phyloP scores from a whole-genome alignment of 108 stramenopile species.

The Nannochloropsis salina region DNA sequence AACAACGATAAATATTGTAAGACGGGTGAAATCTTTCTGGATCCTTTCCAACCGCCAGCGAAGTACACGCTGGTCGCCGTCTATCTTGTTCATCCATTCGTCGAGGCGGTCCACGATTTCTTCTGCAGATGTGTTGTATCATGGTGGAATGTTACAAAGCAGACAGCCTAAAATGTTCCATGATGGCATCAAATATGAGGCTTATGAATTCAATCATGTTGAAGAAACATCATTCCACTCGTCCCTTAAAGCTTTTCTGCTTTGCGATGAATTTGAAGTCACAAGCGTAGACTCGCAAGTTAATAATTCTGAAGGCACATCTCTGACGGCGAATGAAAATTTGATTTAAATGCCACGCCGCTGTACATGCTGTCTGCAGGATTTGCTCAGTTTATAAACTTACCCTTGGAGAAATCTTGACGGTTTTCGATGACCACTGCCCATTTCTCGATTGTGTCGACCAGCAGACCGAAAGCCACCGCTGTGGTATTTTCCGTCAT shows the following conservation, averaged over 20 bases:
- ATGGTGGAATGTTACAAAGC: too few relatives aligned
- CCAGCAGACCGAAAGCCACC: constrained; percentile 7
- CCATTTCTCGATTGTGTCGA: not conserved
- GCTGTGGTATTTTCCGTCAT: not conserved
- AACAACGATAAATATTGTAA: not conserved
- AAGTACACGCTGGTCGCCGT: not conserved
- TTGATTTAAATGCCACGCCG: too few relatives aligned
- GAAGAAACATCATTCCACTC: too few relatives aligned
- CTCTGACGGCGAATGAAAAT: too few relatives aligned
- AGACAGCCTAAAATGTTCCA: too few relatives aligned
- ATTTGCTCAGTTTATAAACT: not conserved
- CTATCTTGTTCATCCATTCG: not conserved
- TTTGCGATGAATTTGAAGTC: too few relatives aligned
- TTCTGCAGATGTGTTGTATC: not conserved
- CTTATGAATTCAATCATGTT: too few relatives aligned
- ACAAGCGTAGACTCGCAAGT: too few relatives aligned
- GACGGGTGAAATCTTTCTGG: not conserved
- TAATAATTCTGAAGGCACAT: too few relatives aligned
- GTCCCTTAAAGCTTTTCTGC: too few relatives aligned
- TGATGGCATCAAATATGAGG: too few relatives aligned
- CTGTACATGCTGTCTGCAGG: too few relatives aligned
- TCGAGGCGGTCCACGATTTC: constrained; percentile 12
- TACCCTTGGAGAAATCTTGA: not conserved
- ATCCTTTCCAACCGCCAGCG: not conserved
- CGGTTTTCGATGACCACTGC: not conserved